Evolutionary conservation across 768 basidiomycete species (phyloP).

Genomic region (Aureoboletus auriporus): DNA sequence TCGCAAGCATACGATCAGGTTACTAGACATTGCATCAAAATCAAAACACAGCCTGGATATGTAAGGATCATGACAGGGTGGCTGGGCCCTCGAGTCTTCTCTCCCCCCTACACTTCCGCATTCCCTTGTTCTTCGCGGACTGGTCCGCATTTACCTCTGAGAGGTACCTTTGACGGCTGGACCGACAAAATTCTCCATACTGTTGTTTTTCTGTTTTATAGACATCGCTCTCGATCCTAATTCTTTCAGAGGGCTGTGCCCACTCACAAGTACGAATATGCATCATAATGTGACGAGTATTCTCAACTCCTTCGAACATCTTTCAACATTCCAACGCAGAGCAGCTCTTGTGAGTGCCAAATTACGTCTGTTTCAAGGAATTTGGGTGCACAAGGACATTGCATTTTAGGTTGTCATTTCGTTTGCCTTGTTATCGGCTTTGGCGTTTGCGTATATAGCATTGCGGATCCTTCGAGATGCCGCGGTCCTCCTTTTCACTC

Average conservation of each 20-base stretch:
- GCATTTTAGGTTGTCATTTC: constrained; percentile 39
- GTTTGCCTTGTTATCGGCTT: constrained; percentile 51
- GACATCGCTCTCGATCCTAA: neutral
- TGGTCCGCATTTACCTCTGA: constrained; percentile 32
- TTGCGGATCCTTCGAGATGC: constrained; percentile 47
- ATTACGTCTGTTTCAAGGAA: neutral
- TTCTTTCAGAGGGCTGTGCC: neutral
- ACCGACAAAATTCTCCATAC: constrained; percentile 3
- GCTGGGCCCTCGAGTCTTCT: neutral
- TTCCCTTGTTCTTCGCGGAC: constrained; percentile 30
- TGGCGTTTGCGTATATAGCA: constrained; percentile 49
- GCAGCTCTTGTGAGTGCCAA: constrained; percentile 20
- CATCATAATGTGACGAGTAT: constrained; percentile 2
- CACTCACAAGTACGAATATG: constrained; percentile 1
- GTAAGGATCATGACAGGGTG: neutral
- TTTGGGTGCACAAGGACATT: neutral
- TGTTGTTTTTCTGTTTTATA: too few species aligned
- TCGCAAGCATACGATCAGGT: neutral
- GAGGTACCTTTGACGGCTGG: constrained; percentile 26
- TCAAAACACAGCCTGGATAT: too few species aligned
- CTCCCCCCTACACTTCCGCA: constrained; percentile 18
- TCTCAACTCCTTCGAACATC: constrained; percentile 3
- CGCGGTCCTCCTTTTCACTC: constrained; percentile 30
- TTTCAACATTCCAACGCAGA: constrained; percentile 10
- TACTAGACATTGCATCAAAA: too few species aligned